These are phyloP conservation scores for Sugiyamaella lignohabitans DNA, from an alignment of 805 yeast species.

Conservation along the genomic window DNA sequence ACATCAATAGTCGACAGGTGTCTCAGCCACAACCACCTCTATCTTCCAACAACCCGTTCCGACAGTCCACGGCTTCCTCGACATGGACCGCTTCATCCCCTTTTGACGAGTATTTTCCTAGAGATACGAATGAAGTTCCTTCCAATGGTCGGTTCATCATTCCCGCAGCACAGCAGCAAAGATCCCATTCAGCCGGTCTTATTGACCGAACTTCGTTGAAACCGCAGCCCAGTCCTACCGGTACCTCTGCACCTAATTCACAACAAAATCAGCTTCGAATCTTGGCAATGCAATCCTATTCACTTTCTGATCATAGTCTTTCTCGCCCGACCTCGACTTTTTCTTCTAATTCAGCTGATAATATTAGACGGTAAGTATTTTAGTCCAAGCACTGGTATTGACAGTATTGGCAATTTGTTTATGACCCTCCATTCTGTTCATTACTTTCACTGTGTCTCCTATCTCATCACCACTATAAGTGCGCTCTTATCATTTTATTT, in stretches of 20 bases:
- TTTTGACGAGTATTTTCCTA: slow-evolving; percentile 17
- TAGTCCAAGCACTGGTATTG: too few species aligned
- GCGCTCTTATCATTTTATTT: too few species aligned
- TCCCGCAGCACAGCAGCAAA: not conserved
- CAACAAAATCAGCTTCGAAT: not conserved
- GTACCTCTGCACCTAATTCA: not conserved
- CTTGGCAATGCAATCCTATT: slow-evolving; percentile 8
- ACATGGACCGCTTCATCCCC: slow-evolving; percentile 21
- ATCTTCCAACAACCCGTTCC: slow-evolving; percentile 24
- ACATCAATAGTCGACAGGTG: not conserved
- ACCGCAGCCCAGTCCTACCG: not conserved
- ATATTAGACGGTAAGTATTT: too few species aligned
- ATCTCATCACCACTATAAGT: too few species aligned
- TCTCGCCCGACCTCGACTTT: not conserved
- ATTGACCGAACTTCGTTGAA: not conserved
- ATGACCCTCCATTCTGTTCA: too few species aligned
- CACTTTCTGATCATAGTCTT: slow-evolving; percentile 6
- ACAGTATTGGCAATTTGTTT: too few species aligned
- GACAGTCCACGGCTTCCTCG: slow-evolving; percentile 17
- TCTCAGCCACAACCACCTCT: slow-evolving; percentile 10
- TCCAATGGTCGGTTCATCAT: not conserved
- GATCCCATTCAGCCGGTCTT: not conserved
- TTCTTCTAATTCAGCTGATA: not conserved
- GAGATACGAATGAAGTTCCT: not conserved
- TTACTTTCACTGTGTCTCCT: too few species aligned